phyloP scores from a whole-genome alignment of 1,139 yeast species.

The Pneumocystis oryctolagi region DNA sequence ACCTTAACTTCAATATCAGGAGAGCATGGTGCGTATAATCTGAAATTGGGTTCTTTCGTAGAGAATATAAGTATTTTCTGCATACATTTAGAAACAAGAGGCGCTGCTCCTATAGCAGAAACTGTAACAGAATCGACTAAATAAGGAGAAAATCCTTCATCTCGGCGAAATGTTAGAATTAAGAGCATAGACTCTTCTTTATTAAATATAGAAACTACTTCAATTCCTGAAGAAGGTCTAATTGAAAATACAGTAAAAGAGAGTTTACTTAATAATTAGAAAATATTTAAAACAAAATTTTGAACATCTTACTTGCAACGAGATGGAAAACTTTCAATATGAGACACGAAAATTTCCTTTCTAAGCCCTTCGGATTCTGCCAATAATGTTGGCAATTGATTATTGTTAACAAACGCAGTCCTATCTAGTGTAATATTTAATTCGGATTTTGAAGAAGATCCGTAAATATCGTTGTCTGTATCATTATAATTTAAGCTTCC shows the following conservation, averaged over 20 bases:
- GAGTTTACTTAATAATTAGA: neutral
- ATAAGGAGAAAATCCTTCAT: neutral
- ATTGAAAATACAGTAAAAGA: constrained; percentile 1
- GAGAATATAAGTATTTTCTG: neutral
- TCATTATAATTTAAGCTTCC: constrained; percentile 15
- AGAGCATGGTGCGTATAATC: constrained; percentile 2
- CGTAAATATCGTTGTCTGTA: neutral
- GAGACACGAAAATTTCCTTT: constrained; percentile 9
- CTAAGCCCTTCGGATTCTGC: neutral
- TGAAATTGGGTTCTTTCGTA: constrained; percentile 1
- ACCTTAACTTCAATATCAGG: constrained; percentile 7
- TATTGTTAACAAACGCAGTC: neutral
- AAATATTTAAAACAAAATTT: constrained; percentile 3
- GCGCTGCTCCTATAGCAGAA: neutral
- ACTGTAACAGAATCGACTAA: neutral
- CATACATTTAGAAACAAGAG: neutral
- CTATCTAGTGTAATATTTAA: neutral
- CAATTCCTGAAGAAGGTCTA: constrained; percentile 2
- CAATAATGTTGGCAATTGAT: neutral
- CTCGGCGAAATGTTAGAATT: neutral
- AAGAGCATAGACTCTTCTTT: neutral
- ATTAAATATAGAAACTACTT: neutral
- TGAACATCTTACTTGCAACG: constrained; percentile 1
- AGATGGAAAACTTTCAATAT: neutral
- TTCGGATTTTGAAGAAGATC: neutral